These are phyloP conservation scores for Helotiales sp. DNA, from an alignment of 2,329 filamentous ascomycete genomes.

Conservation along the genomic window DNA sequence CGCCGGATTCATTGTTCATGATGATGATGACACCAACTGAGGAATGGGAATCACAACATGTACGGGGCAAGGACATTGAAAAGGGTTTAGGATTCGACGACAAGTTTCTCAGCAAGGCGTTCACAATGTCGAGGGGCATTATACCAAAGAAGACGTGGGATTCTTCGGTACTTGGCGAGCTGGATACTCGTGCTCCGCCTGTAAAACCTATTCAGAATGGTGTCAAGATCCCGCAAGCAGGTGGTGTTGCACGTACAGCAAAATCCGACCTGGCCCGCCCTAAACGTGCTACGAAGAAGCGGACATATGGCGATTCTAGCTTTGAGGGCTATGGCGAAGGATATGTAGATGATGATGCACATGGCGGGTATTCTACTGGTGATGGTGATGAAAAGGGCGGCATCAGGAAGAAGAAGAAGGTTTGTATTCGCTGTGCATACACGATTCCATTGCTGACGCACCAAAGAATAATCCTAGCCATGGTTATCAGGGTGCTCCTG, in stretches of 20 bases:
- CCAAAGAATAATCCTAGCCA: conserved; percentile 28
- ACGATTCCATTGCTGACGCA: conserved; percentile 27
- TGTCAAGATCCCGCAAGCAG: conserved; percentile 18
- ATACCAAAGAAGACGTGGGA: conserved; percentile 59
- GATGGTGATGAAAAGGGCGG: conserved; percentile 62
- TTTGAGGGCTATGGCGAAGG: conserved; percentile 75
- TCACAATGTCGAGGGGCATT: conserved; percentile 57
- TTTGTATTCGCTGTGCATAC: conserved; percentile 36
- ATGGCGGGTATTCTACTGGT: conserved; percentile 68
- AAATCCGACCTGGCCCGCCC: conserved; percentile 47
- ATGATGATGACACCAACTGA: conserved; percentile 54
- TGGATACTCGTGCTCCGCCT: conserved; percentile 30
- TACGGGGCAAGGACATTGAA: conserved; percentile 55
- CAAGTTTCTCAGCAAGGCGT: conserved; percentile 49
- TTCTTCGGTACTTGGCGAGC: conserved; percentile 56
- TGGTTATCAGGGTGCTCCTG: conserved; percentile 26
- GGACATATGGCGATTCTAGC: conserved; percentile 72
- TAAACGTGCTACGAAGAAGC: conserved; percentile 69
- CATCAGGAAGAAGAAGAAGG: conserved; percentile 66
- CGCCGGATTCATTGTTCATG: conserved; percentile 52
- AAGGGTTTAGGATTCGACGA: conserved; percentile 48
- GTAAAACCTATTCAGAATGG: conserved; percentile 22
- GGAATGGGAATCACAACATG: conserved; percentile 55
- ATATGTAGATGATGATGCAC: conserved; percentile 66
- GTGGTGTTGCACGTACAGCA: conserved; percentile 9